A percentile compares a stretch with the other conserved stretches of the same genome.
These are phyloP conservation scores for Cutaneotrichosporon sp. DNA, from an alignment of 1,284 basidiomycete species.

Conservation along the genomic window DNA sequence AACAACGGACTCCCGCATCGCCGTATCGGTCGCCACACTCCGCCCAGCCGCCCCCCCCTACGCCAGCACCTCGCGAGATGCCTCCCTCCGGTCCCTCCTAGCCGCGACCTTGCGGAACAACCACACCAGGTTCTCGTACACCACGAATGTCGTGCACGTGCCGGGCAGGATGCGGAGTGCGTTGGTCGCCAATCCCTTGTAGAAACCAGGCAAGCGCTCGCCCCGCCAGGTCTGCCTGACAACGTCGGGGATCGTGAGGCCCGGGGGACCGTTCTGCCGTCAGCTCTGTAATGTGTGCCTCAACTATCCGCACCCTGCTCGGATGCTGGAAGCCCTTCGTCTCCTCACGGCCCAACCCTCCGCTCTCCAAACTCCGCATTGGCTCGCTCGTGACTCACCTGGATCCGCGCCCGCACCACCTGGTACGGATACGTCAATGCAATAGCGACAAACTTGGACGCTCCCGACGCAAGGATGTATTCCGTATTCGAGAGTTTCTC, in stretches of 20 bases:
- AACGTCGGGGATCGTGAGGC: conserved; percentile 65
- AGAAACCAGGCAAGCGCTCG: conserved; percentile 84
- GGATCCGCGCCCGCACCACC: conserved; percentile 90
- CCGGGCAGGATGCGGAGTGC: conserved; percentile 93
- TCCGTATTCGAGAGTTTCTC: conserved; percentile 86
- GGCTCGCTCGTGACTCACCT: conserved; percentile 54
- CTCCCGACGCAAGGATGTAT: conserved; percentile 89
- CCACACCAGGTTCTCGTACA: conserved; percentile 95
- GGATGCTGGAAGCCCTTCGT: too few species aligned
- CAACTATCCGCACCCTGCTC: too few species aligned
- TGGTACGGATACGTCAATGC: conserved; percentile 93
- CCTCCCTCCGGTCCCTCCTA: conserved; percentile 22
- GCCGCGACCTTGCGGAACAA: conserved; percentile 59
- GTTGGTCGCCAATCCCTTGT: conserved; percentile 94
- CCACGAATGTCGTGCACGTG: conserved; percentile 96
- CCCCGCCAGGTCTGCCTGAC: conserved; percentile 74
- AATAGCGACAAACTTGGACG: conserved; percentile 83
- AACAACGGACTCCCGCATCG: too few species aligned
- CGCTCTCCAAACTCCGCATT: too few species aligned
- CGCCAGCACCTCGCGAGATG: conserved; percentile 15
- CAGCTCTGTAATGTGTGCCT: not conserved
- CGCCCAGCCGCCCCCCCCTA: conserved; percentile 3
- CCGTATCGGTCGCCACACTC: too few species aligned
- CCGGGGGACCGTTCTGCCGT: conserved; percentile 58
- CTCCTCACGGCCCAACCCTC: too few species aligned